A percentile compares a stretch with the other conserved stretches of the same genome.
Evolutionary conservation across 208 protist genomes (phyloP).

Genomic region (Wallacemonas sp.): DNA sequence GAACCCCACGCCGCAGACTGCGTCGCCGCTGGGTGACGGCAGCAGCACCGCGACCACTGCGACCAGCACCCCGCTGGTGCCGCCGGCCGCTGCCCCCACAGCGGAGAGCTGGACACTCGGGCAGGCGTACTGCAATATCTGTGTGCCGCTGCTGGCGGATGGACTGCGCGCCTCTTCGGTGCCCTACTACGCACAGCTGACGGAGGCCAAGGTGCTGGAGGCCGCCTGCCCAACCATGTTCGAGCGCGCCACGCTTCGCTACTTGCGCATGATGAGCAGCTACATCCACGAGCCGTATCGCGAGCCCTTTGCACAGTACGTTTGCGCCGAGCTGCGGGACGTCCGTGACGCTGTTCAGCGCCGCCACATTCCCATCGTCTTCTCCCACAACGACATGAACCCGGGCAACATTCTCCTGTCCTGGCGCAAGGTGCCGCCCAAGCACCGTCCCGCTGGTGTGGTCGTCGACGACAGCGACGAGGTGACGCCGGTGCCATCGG

Average conservation of each 20-base stretch:
- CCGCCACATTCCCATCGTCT: slow-evolving; percentile 55
- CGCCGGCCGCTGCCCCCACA: not conserved
- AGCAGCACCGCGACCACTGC: slow-evolving; percentile 39
- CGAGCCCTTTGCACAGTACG: slow-evolving; percentile 39
- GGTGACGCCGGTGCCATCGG: slow-evolving; percentile 42
- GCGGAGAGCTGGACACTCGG: slow-evolving; percentile 17
- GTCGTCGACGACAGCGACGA: slow-evolving; percentile 44
- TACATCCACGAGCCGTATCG: slow-evolving; percentile 46
- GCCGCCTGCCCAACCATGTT: slow-evolving; percentile 73
- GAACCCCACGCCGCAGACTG: slow-evolving; percentile 7
- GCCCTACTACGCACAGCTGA: slow-evolving; percentile 40
- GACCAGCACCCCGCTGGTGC: slow-evolving; percentile 17
- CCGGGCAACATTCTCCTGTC: slow-evolving; percentile 81
- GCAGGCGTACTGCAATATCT: slow-evolving; percentile 2
- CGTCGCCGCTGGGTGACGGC: slow-evolving; percentile 16
- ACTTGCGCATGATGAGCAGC: slow-evolving; percentile 62
- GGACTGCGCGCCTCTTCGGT: not conserved
- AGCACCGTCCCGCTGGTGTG: slow-evolving; percentile 18
- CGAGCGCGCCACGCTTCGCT: slow-evolving; percentile 72
- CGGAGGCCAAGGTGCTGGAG: slow-evolving; percentile 66
- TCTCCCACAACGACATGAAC: slow-evolving; percentile 88
- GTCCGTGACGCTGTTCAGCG: slow-evolving; percentile 45
- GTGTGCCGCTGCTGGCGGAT: not conserved
- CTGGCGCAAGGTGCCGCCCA: slow-evolving; percentile 47
- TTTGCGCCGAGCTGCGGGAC: slow-evolving; percentile 51